A percentile compares a stretch with the other conserved stretches of the same genome.
These are phyloP conservation scores for Dissophora globulifera DNA, from an alignment of 192 early-diverging fungal species.

Conservation along the genomic window DNA sequence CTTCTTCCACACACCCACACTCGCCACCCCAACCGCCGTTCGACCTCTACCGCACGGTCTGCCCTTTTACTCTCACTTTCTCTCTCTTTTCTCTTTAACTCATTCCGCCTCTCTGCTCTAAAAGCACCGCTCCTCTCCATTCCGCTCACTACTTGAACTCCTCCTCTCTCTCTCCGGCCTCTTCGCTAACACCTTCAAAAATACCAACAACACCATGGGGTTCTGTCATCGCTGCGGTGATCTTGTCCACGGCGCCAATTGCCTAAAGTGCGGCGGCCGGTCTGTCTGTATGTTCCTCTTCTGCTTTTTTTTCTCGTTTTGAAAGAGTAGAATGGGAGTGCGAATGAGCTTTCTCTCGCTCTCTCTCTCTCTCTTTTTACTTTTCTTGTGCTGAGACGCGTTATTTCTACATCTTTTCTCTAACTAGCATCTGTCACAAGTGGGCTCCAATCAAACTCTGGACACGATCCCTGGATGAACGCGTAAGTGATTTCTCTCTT, in stretches of 20 bases:
- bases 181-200: not conserved
- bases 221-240: slow-evolving; percentile 66
- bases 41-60: too few species aligned
- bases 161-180: slow-evolving; percentile 2
- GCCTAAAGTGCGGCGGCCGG: slow-evolving; percentile 61
- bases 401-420: not conserved
- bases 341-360: too few species aligned
- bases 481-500: slow-evolving; percentile 39
- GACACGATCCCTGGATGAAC: slow-evolving; percentile 51
- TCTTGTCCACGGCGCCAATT: slow-evolving; percentile 55
- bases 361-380: not conserved
- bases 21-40: too few species aligned
- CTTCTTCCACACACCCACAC: too few species aligned
- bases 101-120: slow-evolving; percentile 1
- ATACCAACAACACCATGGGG: slow-evolving; percentile 49
- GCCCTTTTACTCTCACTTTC: too few species aligned
- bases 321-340: not conserved
- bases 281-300: slow-evolving; percentile 53
- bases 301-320: too few species aligned
- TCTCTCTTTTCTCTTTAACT: slow-evolving; percentile 1
- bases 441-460: slow-evolving; percentile 42
- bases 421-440: slow-evolving; percentile 48
- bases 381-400: not conserved
- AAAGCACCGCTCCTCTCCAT: too few species aligned
- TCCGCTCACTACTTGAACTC: too few species aligned